Conservation (phyloP, 257 asterid species). For the Anisodus acutangulus region DNA sequence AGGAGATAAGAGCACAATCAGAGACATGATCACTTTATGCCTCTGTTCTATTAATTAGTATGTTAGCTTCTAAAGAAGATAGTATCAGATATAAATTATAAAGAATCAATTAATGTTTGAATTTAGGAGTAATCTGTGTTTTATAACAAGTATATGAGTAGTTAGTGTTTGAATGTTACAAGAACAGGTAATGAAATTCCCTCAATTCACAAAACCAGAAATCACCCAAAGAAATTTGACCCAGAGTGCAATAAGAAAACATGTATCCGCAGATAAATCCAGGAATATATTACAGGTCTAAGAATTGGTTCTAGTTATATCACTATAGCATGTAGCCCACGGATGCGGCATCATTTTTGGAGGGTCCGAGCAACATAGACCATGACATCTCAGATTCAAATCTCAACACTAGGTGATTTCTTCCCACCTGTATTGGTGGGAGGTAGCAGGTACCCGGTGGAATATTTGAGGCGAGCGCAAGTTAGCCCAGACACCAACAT, state of each 20-base stretch:
- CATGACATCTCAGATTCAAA: constrained; percentile 19
- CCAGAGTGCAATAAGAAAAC: background rate
- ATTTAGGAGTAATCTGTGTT: background rate
- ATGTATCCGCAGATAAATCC: constrained; percentile 21
- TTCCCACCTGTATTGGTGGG: background rate
- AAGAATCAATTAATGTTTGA: background rate
- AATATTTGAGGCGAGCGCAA: background rate
- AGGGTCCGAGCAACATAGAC: background rate
- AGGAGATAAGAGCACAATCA: background rate
- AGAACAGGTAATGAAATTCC: constrained; percentile 16
- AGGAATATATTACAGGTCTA: constrained; percentile 18
- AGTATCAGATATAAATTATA: background rate
- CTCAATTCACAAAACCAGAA: background rate
- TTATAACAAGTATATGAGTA: constrained; percentile 5
- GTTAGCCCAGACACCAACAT: background rate
- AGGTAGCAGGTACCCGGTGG: background rate
- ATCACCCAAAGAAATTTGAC: constrained; percentile 3
- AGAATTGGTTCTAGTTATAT: constrained; percentile 26
- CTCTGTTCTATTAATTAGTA: background rate
- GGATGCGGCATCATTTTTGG: background rate
- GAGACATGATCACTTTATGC: background rate
- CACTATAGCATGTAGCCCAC: background rate
- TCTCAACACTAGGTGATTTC: constrained; percentile 11
- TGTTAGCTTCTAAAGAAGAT: constrained; percentile 5
- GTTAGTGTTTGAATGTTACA: background rate